Conservation (phyloP, 2,329 filamentous ascomycete genomes). For the Endoconidiophora polonica region DNA sequence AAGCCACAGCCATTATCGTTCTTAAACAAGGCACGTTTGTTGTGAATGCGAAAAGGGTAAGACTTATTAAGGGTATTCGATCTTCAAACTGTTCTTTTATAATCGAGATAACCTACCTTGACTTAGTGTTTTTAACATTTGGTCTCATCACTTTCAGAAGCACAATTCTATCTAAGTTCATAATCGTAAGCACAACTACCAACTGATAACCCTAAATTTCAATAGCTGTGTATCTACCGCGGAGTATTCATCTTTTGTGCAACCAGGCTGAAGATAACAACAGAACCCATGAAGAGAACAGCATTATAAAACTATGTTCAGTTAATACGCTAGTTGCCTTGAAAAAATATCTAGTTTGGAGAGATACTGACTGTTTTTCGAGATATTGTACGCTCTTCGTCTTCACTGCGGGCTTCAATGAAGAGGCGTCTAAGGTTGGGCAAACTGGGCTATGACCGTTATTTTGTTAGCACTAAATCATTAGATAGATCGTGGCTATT, state of each 20-base stretch:
- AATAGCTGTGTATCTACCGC: constrained; percentile 16
- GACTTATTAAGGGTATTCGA: too few species aligned
- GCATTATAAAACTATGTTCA: constrained; percentile 82
- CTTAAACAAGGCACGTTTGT: too few species aligned
- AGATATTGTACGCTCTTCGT: constrained; percentile 88
- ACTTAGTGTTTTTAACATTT: too few species aligned
- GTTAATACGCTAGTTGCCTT: too few species aligned
- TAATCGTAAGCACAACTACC: not conserved
- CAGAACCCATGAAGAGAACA: constrained; percentile 88
- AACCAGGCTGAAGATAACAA: constrained; percentile 83
- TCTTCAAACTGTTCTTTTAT: too few species aligned
- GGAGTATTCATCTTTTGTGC: constrained; percentile 65
- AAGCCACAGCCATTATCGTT: too few species aligned
- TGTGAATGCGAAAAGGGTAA: too few species aligned
- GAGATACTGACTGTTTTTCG: constrained; percentile 59
- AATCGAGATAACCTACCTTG: too few species aligned
- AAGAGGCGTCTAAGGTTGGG: constrained; percentile 94
- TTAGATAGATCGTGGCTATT: not conserved
- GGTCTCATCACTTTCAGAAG: too few species aligned
- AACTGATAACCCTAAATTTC: not conserved
- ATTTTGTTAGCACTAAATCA: constrained; percentile 6
- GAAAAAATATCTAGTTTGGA: too few species aligned
- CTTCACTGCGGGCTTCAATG: constrained; percentile 81
- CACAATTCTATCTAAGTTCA: too few species aligned
- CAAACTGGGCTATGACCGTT: constrained; percentile 48